These are phyloP conservation scores for Colletotrichum cuscutae DNA, from an alignment of 2,329 filamentous ascomycete genomes.

Conservation along the genomic window DNA sequence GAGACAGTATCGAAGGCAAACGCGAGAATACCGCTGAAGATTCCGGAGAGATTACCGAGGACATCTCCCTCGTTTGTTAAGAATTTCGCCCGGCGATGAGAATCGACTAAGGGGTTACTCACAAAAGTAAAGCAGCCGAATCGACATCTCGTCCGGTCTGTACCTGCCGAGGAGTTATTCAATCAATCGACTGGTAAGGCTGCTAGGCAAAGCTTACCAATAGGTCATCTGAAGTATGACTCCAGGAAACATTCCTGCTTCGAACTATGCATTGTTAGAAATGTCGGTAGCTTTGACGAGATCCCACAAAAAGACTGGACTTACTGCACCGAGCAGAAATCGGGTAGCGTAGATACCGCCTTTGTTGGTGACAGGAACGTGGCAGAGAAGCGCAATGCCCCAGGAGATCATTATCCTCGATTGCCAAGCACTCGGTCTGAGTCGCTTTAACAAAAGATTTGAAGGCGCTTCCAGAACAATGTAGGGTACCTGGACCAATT, in stretches of 20 bases:
- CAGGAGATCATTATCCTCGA: constrained; percentile 53
- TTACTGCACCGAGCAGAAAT: constrained; percentile 50
- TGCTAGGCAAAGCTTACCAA: constrained; percentile 41
- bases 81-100: neutral
- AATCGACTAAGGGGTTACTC: constrained; percentile 29
- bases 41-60: constrained; percentile 51
- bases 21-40: constrained; percentile 54
- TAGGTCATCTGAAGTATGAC: constrained; percentile 56
- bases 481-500: constrained; percentile 46
- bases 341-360: constrained; percentile 48
- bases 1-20: constrained; percentile 54
- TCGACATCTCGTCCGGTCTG: constrained; percentile 57
- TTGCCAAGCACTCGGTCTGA: constrained; percentile 52
- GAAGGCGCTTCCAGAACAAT: constrained; percentile 52
- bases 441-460: constrained; percentile 50
- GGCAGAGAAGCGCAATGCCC: constrained; percentile 47
- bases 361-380: constrained; percentile 49
- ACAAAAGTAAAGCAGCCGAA: constrained; percentile 58
- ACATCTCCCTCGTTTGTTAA: constrained; percentile 40
- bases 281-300: no score
- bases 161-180: constrained; percentile 40
- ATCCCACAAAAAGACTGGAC: constrained; percentile 42
- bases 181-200: neutral
- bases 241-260: constrained; percentile 54
- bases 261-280: constrained; percentile 39